These are phyloP conservation scores for Obba rivulosa DNA, from an alignment of 768 basidiomycete species.

Conservation along the genomic window DNA sequence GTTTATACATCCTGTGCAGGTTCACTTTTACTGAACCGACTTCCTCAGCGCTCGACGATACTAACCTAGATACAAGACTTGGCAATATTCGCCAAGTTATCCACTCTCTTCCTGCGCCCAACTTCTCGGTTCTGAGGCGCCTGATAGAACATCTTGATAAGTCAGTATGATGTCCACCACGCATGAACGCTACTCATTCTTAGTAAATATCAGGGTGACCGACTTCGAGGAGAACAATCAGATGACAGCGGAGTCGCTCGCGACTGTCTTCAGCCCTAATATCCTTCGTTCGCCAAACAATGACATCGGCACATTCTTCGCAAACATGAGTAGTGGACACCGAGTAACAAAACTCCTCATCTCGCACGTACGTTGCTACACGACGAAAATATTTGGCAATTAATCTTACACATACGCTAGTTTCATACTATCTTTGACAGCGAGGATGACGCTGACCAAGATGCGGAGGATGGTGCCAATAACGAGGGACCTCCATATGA, in stretches of 20 bases:
- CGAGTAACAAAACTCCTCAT: slow-evolving; percentile 73
- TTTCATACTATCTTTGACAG: slow-evolving; percentile 58
- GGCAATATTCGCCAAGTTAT: slow-evolving; percentile 61
- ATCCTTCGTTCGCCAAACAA: slow-evolving; percentile 72
- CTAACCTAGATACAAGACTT: slow-evolving; percentile 64
- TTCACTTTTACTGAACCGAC: background rate
- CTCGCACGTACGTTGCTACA: slow-evolving; percentile 60
- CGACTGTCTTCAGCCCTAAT: slow-evolving; percentile 84
- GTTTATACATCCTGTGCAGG: background rate
- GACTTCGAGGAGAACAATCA: slow-evolving; percentile 87
- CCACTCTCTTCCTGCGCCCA: slow-evolving; percentile 60
- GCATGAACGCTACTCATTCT: background rate
- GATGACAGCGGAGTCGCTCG: slow-evolving; percentile 81
- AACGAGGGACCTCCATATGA: slow-evolving; percentile 65
- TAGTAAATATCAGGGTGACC: slow-evolving; percentile 51
- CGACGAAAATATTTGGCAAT: slow-evolving; percentile 1
- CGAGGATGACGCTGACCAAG: slow-evolving; percentile 28
- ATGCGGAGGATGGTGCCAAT: slow-evolving; percentile 46
- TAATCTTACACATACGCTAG: slow-evolving; percentile 31
- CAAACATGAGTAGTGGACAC: slow-evolving; percentile 76
- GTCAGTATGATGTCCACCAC: slow-evolving; percentile 28
- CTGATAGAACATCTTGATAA: slow-evolving; percentile 81
- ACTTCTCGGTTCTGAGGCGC: slow-evolving; percentile 76
- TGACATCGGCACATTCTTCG: slow-evolving; percentile 70
- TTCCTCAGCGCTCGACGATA: slow-evolving; percentile 35